Percentiles rank a stretch among this genome's conserved stretches.
phyloP scores from a whole-genome alignment of 2,329 filamentous ascomycete species.

The Apiospora marii region DNA sequence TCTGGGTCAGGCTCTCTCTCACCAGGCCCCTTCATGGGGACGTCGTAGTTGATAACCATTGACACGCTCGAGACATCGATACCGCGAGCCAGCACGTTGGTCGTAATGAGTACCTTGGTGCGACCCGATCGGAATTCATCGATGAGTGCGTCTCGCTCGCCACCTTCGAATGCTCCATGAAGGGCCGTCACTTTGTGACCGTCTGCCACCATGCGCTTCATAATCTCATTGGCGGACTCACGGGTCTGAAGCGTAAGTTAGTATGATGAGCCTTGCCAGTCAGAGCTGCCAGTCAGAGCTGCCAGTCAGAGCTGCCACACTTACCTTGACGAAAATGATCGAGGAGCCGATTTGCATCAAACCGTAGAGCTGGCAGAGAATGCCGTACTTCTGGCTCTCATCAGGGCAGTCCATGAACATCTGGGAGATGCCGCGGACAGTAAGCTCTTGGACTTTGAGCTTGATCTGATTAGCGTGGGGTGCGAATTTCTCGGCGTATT shows the following conservation, averaged over 20 bases:
- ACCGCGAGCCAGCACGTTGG: conserved; percentile 93
- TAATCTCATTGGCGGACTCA: conserved; percentile 84
- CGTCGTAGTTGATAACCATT: conserved; percentile 98
- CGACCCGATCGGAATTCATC: conserved; percentile 85
- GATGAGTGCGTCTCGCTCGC: conserved; percentile 82
- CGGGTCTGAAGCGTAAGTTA: conserved; percentile 76
- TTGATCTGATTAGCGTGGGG: conserved; percentile 87
- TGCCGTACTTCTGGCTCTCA: conserved; percentile 84
- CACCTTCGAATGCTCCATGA: conserved; percentile 86
- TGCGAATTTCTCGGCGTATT: conserved; percentile 84
- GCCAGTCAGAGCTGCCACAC: conserved; percentile 74
- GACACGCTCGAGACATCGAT: conserved; percentile 93
- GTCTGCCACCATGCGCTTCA: conserved; percentile 84
- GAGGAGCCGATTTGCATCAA: conserved; percentile 96
- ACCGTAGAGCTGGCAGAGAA: conserved; percentile 91
- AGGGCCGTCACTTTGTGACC: conserved; percentile 92
- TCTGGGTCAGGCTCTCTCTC: conserved; percentile 89
- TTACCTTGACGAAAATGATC: conserved; percentile 94
- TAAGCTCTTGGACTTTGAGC: conserved; percentile 88
- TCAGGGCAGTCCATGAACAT: conserved; percentile 93
- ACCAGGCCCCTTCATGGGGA: conserved; percentile 76
- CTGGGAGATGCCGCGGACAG: conserved; percentile 96
- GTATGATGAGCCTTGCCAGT: conserved; percentile 97
- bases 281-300: conserved; percentile 69
- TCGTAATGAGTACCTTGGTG: conserved; percentile 96